Percentiles rank a stretch among this genome's conserved stretches.
phyloP scores from a whole-genome alignment of 2,329 filamentous ascomycete genomes.

The Clonostachys chloroleuca region DNA sequence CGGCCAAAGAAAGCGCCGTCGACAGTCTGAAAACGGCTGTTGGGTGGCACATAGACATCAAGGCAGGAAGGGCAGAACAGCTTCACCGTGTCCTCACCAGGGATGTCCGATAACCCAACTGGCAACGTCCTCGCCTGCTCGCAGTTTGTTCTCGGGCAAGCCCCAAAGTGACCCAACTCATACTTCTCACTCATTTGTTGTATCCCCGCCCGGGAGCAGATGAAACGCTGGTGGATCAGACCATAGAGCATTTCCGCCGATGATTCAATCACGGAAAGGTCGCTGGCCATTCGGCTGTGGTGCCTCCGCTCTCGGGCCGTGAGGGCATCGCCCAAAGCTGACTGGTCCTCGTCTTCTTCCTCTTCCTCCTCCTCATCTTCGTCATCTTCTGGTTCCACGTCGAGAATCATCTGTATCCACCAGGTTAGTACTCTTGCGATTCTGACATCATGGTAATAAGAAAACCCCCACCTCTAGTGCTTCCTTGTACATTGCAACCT shows the following conservation, averaged over 20 bases:
- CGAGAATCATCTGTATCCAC: slow-evolving; percentile 76
- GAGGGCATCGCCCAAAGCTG: slow-evolving; percentile 53
- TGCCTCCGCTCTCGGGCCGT: slow-evolving; percentile 67
- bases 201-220: slow-evolving; percentile 92
- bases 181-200: slow-evolving; percentile 99
- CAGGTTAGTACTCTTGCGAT: not conserved
- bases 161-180: slow-evolving; percentile 92
- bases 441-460: not conserved
- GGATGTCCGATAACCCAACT: slow-evolving; percentile 89
- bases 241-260: slow-evolving; percentile 98
- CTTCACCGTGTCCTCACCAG: slow-evolving; percentile 96
- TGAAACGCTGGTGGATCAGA: slow-evolving; percentile 96
- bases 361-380: slow-evolving; percentile 84
- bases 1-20: slow-evolving; percentile 98
- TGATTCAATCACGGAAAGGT: slow-evolving; percentile 92
- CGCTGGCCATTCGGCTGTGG: slow-evolving; percentile 79
- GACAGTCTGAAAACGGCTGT: slow-evolving; percentile 94
- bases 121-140: slow-evolving; percentile 86
- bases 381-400: slow-evolving; percentile 94
- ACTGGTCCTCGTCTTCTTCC: slow-evolving; percentile 68
- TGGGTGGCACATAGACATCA: slow-evolving; percentile 95
- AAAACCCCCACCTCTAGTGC: slow-evolving; percentile 66
- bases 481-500: slow-evolving; percentile 99
- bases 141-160: slow-evolving; percentile 92
- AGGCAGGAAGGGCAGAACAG: slow-evolving; percentile 96